Percentiles rank a stretch among this genome's conserved stretches.
Evolutionary conservation across 225 moss, liverwort and hornwort species (phyloP).

Genomic region (Polytrichum formosum): DNA sequence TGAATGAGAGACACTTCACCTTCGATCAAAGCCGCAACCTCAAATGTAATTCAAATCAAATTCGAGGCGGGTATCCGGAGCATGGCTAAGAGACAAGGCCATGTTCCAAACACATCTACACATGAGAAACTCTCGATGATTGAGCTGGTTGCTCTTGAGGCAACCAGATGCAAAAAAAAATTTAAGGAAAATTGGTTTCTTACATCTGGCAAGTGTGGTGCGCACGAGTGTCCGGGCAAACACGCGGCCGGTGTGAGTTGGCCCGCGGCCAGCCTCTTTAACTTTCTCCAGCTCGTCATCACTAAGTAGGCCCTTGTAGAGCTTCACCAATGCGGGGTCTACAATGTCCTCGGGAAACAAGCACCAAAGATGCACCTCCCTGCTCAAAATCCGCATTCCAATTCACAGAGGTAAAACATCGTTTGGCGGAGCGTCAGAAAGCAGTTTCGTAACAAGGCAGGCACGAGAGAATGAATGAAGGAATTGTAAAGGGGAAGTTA

Average conservation of each 20-base stretch:
- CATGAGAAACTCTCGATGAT: too few relatives aligned
- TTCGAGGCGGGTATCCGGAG: too few relatives aligned
- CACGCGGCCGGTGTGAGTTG: conserved; percentile 53
- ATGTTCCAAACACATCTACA: too few relatives aligned
- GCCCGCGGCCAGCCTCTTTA: conserved; percentile 39
- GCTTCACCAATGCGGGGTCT: conserved; percentile 51
- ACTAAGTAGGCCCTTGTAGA: conserved; percentile 63
- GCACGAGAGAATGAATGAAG: background rate
- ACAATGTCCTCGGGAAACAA: conserved; percentile 78
- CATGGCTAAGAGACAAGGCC: too few relatives aligned
- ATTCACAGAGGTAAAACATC: background rate
- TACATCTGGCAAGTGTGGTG: conserved; percentile 93
- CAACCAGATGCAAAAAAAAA: too few relatives aligned
- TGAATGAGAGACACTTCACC: too few relatives aligned
- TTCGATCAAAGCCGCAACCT: too few relatives aligned
- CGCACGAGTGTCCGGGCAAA: conserved; percentile 80
- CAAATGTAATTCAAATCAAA: too few relatives aligned
- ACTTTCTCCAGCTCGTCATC: conserved; percentile 64
- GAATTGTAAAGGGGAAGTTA: conserved; percentile 7
- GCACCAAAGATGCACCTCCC: conserved; percentile 93
- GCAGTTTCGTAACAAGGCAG: background rate
- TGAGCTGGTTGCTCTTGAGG: too few relatives aligned
- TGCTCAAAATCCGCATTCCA: conserved; percentile 16
- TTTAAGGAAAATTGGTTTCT: conserved; percentile 9
- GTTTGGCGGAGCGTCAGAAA: background rate